Evolutionary conservation across 768 basidiomycete species (phyloP).

Genomic region (Mycena capillaripes): DNA sequence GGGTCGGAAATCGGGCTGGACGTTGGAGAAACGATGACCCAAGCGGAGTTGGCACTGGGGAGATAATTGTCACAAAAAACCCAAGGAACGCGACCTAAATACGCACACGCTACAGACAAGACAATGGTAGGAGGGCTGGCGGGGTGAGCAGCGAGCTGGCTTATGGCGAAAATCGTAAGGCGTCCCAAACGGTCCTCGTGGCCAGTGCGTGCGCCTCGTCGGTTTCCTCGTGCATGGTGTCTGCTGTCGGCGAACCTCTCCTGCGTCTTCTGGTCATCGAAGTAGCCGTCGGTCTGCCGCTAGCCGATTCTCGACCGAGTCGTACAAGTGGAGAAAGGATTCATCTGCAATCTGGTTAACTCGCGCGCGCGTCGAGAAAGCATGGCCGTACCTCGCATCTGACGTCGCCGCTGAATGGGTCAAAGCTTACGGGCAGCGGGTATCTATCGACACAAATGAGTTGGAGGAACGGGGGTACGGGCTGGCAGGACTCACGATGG

Average conservation of each 20-base stretch:
- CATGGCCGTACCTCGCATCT: no score
- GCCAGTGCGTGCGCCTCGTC: background rate
- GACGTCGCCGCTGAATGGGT: no score
- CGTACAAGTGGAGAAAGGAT: no score
- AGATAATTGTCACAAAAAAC: no score
- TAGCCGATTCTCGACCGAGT: constrained; percentile 24
- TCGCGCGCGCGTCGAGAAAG: no score
- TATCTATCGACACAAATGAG: no score
- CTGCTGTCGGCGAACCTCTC: background rate
- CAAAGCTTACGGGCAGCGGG: no score
- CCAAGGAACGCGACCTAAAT: no score
- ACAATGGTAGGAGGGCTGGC: background rate
- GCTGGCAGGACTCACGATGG: no score
- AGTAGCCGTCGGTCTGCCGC: background rate
- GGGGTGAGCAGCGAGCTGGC: background rate
- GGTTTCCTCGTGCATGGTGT: background rate
- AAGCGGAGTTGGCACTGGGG: background rate
- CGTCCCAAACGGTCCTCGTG: background rate
- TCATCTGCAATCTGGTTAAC: no score
- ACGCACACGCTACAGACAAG: background rate
- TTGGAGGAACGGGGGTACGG: no score
- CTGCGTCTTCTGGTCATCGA: background rate
- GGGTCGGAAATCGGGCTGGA: background rate
- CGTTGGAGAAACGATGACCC: background rate
- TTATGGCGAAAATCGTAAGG: no score